Conservation (phyloP, 352 stramenopile species). For the Phytophthora agathidicida region DNA sequence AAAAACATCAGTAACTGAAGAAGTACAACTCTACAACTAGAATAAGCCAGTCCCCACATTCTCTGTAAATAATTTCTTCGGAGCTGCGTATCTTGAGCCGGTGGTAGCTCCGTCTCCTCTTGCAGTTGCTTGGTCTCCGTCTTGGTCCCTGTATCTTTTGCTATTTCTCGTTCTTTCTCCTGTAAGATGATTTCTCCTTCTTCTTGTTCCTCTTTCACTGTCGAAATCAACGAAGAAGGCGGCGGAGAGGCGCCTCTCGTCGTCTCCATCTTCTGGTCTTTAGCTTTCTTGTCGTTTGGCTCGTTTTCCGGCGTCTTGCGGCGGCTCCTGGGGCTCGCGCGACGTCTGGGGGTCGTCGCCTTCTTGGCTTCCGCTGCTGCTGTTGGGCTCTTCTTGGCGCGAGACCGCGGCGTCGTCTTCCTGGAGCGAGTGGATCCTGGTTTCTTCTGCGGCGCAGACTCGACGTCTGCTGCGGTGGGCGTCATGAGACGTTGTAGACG, state of each 20-base stretch:
- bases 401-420: slow-evolving; percentile 21
- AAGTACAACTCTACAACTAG: not conserved
- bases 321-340: slow-evolving; percentile 23
- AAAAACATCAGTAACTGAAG: not conserved
- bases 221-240: not conserved
- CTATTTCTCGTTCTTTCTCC: not conserved
- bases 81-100: slow-evolving; percentile 29
- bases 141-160: not conserved
- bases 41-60: slow-evolving; percentile 25
- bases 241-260: not conserved
- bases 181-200: too few relatives aligned
- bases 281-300: slow-evolving; percentile 7
- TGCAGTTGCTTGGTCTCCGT: slow-evolving; percentile 4
- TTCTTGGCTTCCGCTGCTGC: slow-evolving; percentile 20
- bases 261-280: slow-evolving; percentile 4
- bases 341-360: slow-evolving; percentile 29
- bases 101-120: slow-evolving; percentile 10
- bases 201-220: slow-evolving; percentile 4
- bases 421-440: slow-evolving; percentile 9
- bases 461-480: not conserved
- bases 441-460: slow-evolving; percentile 7
- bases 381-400: slow-evolving; percentile 20
- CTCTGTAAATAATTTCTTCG: slow-evolving; percentile 35
- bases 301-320: slow-evolving; percentile 20
- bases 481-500: slow-evolving; percentile 14